A percentile compares a stretch with the other conserved stretches of the same genome.
Evolutionary conservation across 2,329 filamentous ascomycete species (phyloP).

Genomic region (Ophiocordyceps sinensis): DNA sequence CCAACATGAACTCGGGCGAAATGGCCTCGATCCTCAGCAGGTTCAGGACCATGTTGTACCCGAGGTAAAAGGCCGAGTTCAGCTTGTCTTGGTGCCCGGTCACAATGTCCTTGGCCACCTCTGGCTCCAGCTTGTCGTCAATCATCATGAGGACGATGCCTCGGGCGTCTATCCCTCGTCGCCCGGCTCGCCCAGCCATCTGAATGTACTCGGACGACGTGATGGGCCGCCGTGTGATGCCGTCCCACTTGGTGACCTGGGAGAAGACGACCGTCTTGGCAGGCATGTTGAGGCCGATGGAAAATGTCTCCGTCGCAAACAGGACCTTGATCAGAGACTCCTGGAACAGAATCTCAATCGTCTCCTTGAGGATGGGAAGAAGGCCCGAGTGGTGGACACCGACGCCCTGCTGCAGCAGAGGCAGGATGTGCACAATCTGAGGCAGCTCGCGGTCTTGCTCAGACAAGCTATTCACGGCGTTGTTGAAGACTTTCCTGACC

Average conservation of each 20-base stretch:
- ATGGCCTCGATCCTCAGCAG: slow-evolving; percentile 97
- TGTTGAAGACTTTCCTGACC: slow-evolving; percentile 88
- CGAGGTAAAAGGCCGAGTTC: slow-evolving; percentile 93
- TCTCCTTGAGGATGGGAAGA: slow-evolving; percentile 92
- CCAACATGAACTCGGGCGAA: slow-evolving; percentile 97
- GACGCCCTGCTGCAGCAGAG: slow-evolving; percentile 78
- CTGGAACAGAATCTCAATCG: slow-evolving; percentile 97
- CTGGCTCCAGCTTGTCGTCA: slow-evolving; percentile 87
- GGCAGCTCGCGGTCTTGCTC: slow-evolving; percentile 81
- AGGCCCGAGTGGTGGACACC: slow-evolving; percentile 95
- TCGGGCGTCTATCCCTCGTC: slow-evolving; percentile 91
- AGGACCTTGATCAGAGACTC: slow-evolving; percentile 96
- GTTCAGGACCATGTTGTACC: slow-evolving; percentile 99
- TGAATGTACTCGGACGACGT: slow-evolving; percentile 96
- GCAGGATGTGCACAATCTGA: slow-evolving; percentile 82
- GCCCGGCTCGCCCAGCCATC: slow-evolving; percentile 94
- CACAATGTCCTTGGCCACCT: slow-evolving; percentile 87
- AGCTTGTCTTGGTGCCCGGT: slow-evolving; percentile 93
- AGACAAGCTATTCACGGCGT: slow-evolving; percentile 81
- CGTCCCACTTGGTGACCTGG: slow-evolving; percentile 89
- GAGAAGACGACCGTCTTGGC: slow-evolving; percentile 99
- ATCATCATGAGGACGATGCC: slow-evolving; percentile 99
- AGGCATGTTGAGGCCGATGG: slow-evolving; percentile 97
- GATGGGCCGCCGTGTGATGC: slow-evolving; percentile 62
- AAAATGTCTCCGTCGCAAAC: slow-evolving; percentile 97